Conservation (phyloP, 139 green algal species). For the Chlorella sp. region DNA sequence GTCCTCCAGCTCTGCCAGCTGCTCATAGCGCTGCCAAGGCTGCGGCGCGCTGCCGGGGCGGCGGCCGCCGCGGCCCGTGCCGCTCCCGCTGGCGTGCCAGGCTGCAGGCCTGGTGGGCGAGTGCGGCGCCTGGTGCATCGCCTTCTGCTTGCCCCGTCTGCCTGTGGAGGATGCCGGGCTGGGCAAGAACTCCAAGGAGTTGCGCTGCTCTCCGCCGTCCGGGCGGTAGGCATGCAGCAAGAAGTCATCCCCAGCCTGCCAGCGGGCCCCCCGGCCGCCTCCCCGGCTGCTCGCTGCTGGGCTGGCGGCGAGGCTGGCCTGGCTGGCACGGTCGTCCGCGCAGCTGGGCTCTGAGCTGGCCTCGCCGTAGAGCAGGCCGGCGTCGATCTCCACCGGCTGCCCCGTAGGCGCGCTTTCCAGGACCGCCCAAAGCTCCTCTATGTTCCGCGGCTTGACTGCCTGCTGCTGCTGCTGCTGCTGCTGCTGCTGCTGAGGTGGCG, state of each 20-base stretch:
- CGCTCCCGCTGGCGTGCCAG: too few species aligned
- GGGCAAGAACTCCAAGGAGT: too few species aligned
- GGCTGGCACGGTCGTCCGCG: background rate
- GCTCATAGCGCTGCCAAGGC: background rate
- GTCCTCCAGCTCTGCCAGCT: background rate
- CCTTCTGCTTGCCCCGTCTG: too few species aligned
- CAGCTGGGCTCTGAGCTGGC: slow-evolving; percentile 26
- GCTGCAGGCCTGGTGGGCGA: too few species aligned
- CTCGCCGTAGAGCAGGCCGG: slow-evolving; percentile 21
- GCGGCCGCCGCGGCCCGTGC: background rate
- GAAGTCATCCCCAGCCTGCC: background rate
- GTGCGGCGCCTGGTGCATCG: too few species aligned
- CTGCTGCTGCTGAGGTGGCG: background rate
- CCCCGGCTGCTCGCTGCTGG: background rate
- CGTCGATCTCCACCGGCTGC: slow-evolving; percentile 48
- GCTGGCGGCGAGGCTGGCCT: background rate
- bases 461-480: background rate
- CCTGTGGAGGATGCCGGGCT: too few species aligned
- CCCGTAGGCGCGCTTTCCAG: slow-evolving; percentile 48
- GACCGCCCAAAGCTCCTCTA: slow-evolving; percentile 60
- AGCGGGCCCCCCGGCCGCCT: background rate
- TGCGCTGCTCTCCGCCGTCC: too few species aligned
- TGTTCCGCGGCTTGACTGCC: background rate
- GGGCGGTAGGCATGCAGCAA: slow-evolving; percentile 4
- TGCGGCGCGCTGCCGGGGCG: background rate